A percentile compares a stretch with the other conserved stretches of the same genome.
phyloP scores from a whole-genome alignment of 1,139 yeast genomes.

The Kodamaea ohmeri region DNA sequence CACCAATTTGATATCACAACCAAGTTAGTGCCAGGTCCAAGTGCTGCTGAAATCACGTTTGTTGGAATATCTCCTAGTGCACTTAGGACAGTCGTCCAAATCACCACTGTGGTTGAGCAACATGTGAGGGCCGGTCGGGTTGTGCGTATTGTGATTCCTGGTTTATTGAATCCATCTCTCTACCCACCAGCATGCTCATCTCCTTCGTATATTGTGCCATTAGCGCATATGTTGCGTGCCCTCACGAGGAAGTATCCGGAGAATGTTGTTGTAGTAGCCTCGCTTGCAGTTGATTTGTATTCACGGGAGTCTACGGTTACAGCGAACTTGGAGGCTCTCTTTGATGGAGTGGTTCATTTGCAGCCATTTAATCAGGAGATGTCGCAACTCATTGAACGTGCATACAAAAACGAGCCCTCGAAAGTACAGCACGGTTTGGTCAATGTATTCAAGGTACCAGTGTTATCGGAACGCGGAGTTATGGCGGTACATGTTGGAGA shows the following conservation, averaged over 20 bases:
- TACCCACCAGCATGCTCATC: slow-evolving; percentile 57
- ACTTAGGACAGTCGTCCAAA: slow-evolving; percentile 33
- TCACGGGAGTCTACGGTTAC: slow-evolving; percentile 53
- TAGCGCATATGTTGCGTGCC: slow-evolving; percentile 59
- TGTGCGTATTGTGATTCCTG: slow-evolving; percentile 71
- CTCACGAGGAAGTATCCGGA: slow-evolving; percentile 47
- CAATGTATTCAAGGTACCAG: slow-evolving; percentile 70
- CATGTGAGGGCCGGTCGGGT: slow-evolving; percentile 40
- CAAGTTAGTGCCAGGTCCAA: slow-evolving; percentile 64
- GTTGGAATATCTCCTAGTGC: slow-evolving; percentile 37
- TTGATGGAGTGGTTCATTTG: slow-evolving; percentile 70
- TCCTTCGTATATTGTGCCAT: slow-evolving; percentile 53
- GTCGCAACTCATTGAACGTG: slow-evolving; percentile 61
- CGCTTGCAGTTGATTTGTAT: slow-evolving; percentile 67
- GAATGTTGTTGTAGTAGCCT: slow-evolving; percentile 47
- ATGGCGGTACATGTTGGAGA: slow-evolving; percentile 78
- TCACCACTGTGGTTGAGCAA: slow-evolving; percentile 41
- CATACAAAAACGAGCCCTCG: slow-evolving; percentile 68
- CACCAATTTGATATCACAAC: slow-evolving; percentile 78
- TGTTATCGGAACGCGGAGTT: slow-evolving; percentile 70
- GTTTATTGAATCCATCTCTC: slow-evolving; percentile 73
- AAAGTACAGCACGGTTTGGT: slow-evolving; percentile 84
- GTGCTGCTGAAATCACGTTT: slow-evolving; percentile 55
- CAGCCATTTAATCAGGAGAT: slow-evolving; percentile 83
- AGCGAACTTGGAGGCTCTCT: slow-evolving; percentile 54